Percentiles rank a stretch among this genome's conserved stretches.
Evolutionary conservation across 176 grass and related monocot genomes (phyloP).

Genomic region (Saccharum officinarum): DNA sequence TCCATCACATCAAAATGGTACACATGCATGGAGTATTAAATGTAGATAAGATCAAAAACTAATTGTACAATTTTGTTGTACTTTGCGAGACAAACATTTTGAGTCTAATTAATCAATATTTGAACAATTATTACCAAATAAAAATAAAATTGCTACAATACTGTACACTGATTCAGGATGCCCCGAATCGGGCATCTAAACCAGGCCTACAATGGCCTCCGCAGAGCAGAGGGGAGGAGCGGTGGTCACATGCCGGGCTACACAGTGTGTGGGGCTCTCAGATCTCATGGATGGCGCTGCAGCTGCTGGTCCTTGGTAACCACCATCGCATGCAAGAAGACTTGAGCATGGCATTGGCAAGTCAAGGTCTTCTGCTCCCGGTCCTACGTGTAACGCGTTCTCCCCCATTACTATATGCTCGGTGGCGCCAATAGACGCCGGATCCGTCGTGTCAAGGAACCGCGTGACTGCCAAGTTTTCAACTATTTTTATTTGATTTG

Average conservation of each 20-base stretch:
- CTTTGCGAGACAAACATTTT: too few relatives aligned
- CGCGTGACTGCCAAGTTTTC: conserved; percentile 33
- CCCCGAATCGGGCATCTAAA: too few relatives aligned
- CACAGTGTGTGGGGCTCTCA: background rate
- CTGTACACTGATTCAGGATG: too few relatives aligned
- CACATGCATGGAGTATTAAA: too few relatives aligned
- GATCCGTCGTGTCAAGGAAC: conserved; percentile 38
- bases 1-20: too few relatives aligned
- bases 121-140: too few relatives aligned
- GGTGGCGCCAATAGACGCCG: background rate
- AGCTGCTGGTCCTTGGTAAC: background rate
- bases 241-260: conserved; percentile 29
- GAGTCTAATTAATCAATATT: too few relatives aligned
- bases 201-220: background rate
- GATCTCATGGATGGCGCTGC: background rate
- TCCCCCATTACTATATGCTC: background rate
- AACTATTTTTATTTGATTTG: background rate
- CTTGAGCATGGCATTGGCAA: background rate
- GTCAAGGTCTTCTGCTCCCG: conserved; percentile 37
- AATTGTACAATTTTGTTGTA: too few relatives aligned
- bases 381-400: conserved; percentile 55
- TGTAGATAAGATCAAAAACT: too few relatives aligned
- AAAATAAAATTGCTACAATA: too few relatives aligned
- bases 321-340: background rate
- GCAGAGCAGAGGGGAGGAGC: too few relatives aligned